These are phyloP conservation scores for Phytophthora sp. DNA, from an alignment of 352 stramenopile genomes.

Conservation along the genomic window DNA sequence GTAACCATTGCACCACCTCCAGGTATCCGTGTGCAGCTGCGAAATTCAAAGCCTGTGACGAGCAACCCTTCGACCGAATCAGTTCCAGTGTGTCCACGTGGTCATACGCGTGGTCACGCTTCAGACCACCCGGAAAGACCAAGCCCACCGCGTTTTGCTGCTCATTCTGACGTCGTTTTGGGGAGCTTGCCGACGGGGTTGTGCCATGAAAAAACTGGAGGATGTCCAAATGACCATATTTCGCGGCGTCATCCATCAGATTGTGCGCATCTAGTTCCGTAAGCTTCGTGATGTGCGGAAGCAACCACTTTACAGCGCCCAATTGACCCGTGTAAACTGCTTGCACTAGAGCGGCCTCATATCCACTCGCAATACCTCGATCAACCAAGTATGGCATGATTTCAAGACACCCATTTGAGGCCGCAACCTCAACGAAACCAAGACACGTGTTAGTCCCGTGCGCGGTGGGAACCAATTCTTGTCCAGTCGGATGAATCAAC, in stretches of 20 bases:
- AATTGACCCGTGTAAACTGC: neutral
- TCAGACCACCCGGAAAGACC: neutral
- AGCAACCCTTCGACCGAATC: neutral
- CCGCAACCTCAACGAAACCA: neutral
- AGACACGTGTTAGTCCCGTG: neutral
- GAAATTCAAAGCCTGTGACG: neutral
- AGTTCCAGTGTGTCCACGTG: too few species aligned
- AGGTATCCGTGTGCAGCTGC: neutral
- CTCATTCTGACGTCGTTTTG: too few species aligned
- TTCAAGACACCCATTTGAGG: neutral
- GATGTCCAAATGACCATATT: neutral
- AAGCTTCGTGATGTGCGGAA: neutral
- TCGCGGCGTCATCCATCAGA: neutral
- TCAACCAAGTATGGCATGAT: neutral
- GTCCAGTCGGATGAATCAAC: neutral
- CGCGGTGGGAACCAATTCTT: too few species aligned
- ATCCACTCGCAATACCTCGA: neutral
- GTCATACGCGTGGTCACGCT: too few species aligned
- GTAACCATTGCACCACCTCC: neutral
- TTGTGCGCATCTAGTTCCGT: neutral
- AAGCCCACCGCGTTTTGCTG: too few species aligned
- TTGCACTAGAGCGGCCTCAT: neutral
- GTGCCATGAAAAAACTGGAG: neutral
- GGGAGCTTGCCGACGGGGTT: too few species aligned
- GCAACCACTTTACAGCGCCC: neutral